These are phyloP conservation scores for Phlegmacium glaucopus DNA, from an alignment of 768 basidiomycete species.

Conservation along the genomic window DNA sequence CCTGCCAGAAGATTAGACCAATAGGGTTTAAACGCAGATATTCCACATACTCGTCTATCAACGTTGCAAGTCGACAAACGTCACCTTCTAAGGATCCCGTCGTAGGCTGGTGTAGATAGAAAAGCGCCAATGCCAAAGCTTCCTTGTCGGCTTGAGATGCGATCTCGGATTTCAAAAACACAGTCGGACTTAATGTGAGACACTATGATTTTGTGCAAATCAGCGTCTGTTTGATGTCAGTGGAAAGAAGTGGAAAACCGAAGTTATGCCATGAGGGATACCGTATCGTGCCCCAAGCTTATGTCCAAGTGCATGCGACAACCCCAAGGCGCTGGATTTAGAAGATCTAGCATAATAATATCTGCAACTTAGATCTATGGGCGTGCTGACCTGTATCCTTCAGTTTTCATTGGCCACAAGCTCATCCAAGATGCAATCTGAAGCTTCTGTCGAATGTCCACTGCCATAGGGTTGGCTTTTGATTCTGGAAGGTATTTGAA, in stretches of 20 bases:
- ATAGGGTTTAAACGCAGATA: neutral
- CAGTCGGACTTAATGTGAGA: constrained; percentile 64
- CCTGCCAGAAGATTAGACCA: constrained; percentile 28
- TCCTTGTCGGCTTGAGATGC: constrained; percentile 63
- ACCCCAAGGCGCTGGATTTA: constrained; percentile 52
- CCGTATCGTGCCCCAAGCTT: constrained; percentile 67
- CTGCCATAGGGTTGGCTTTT: constrained; percentile 52
- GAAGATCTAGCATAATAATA: neutral
- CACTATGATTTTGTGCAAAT: constrained; percentile 53
- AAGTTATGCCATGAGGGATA: constrained; percentile 83
- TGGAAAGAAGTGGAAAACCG: constrained; percentile 36
- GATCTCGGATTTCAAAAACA: constrained; percentile 53
- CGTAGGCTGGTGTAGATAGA: constrained; percentile 55
- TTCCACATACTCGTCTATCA: constrained; percentile 51
- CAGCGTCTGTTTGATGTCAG: no score
- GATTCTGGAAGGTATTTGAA: constrained; percentile 70
- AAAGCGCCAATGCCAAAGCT: constrained; percentile 51
- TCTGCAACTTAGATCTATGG: neutral
- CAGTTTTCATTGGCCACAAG: constrained; percentile 60
- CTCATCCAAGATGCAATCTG: constrained; percentile 82
- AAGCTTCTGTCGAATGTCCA: constrained; percentile 64
- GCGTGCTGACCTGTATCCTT: constrained; percentile 46
- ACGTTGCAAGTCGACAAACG: constrained; percentile 44
- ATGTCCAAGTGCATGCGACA: constrained; percentile 76
- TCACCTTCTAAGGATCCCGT: constrained; percentile 68